Evolutionary conservation across 345 rosid genomes (phyloP).

Genomic region (Euphorbia tirucalli): DNA sequence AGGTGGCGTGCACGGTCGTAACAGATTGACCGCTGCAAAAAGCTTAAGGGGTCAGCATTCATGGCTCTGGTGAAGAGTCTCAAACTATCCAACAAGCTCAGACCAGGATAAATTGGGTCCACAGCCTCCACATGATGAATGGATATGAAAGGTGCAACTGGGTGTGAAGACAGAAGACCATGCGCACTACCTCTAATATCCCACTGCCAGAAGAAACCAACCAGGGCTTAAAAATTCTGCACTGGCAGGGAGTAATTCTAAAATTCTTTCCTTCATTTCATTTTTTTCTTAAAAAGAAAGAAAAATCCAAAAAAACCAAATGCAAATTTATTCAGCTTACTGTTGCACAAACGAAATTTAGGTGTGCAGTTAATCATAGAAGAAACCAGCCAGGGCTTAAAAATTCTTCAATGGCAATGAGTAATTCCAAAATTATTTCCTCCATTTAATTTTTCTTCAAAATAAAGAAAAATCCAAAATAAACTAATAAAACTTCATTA

Average conservation of each 20-base stretch:
- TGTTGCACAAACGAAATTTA: neutral
- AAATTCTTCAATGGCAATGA: no score
- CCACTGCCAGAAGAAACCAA: slow-evolving; percentile 53
- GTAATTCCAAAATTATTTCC: no score
- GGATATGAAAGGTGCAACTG: slow-evolving; percentile 78
- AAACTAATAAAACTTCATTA: no score
- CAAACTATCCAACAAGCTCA: slow-evolving; percentile 63
- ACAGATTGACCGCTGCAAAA: slow-evolving; percentile 80
- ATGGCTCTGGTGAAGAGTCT: slow-evolving; percentile 74
- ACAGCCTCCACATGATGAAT: slow-evolving; percentile 88
- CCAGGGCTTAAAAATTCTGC: neutral
- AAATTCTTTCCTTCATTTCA: neutral
- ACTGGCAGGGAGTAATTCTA: neutral
- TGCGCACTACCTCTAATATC: slow-evolving; percentile 84
- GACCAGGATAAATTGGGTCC: slow-evolving; percentile 77
- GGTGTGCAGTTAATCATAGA: no score
- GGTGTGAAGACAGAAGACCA: slow-evolving; percentile 78
- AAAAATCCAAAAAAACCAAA: neutral
- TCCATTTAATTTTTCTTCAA: no score
- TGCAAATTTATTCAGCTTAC: neutral
- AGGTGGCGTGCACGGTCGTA: slow-evolving; percentile 53
- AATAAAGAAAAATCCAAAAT: no score
- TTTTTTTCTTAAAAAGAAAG: neutral
- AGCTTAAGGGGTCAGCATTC: slow-evolving; percentile 61
- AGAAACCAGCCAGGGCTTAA: no score